Percentiles rank a stretch among this genome's conserved stretches.
These are phyloP conservation scores for Passiflora organensis DNA, from an alignment of 345 rosid species.

Conservation along the genomic window DNA sequence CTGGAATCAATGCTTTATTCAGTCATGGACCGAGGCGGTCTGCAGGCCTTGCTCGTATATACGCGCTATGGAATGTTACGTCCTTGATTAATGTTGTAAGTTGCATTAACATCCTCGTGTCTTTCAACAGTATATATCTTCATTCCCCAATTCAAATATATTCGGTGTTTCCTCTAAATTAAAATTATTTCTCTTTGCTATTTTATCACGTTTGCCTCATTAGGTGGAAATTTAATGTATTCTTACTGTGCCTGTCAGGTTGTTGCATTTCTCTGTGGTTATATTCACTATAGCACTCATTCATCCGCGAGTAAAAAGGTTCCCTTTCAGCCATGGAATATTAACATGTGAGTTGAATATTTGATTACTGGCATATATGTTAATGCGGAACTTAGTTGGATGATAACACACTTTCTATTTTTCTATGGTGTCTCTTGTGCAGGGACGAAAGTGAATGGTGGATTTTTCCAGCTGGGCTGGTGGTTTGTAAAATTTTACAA, in stretches of 20 bases:
- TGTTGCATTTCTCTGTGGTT: slow-evolving; percentile 90
- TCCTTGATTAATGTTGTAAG: slow-evolving; percentile 92
- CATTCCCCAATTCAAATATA: no score
- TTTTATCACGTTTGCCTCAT: no score
- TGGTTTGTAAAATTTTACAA: slow-evolving; percentile 78
- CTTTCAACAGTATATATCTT: no score
- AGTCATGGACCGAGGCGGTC: slow-evolving; percentile 98
- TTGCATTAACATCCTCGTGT: slow-evolving; percentile 11
- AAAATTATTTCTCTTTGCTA: no score
- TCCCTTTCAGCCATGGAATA: slow-evolving; percentile 92
- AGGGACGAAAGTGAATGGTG: slow-evolving; percentile 99
- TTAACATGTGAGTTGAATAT: slow-evolving; percentile 76
- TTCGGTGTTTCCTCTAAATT: no score
- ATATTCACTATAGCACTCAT: slow-evolving; percentile 60
- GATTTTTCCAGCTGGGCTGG: slow-evolving; percentile 95
- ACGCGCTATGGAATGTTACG: slow-evolving; percentile 87
- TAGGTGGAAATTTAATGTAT: no score
- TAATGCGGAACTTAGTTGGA: not conserved
- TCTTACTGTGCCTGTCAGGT: no score
- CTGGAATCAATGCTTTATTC: slow-evolving; percentile 97
- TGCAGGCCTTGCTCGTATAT: slow-evolving; percentile 90
- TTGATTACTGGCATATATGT: not conserved
- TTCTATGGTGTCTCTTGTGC: slow-evolving; percentile 24
- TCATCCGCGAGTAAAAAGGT: slow-evolving; percentile 55
- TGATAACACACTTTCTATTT: slow-evolving; percentile 11